Percentiles rank a stretch among this genome's conserved stretches.
Conservation (phyloP, 2,329 filamentous ascomycete species). For the Stachybotrys echinatus region DNA sequence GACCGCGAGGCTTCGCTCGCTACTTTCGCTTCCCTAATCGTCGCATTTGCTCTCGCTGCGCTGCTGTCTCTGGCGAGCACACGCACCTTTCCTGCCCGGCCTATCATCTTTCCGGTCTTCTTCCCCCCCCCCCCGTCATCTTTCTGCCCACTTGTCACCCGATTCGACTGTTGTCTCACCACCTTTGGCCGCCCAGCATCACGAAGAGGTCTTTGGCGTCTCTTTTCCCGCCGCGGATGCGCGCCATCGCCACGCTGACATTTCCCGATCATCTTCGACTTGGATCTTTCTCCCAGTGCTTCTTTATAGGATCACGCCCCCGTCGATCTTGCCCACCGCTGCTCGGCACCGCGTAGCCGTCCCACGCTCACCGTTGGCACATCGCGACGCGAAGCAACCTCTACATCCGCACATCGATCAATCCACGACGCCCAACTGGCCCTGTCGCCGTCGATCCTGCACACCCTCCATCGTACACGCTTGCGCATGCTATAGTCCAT, state of each 20-base stretch:
- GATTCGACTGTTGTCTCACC: constrained; percentile 2
- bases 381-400: constrained; percentile 1
- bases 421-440: not conserved
- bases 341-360: not conserved
- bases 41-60: not conserved
- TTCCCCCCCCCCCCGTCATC: not conserved
- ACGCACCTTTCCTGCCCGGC: not conserved
- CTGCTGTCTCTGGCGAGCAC: not conserved
- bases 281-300: not conserved
- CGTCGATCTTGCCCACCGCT: not conserved
- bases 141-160: constrained; percentile 1
- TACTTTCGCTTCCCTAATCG: not conserved
- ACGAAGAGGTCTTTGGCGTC: not conserved
- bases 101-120: not conserved
- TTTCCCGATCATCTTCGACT: not conserved
- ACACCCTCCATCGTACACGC: constrained; percentile 15
- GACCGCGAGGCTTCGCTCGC: not conserved
- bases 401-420: not conserved
- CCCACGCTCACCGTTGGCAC: not conserved
- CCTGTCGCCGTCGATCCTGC: constrained; percentile 3
- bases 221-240: not conserved
- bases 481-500: constrained; percentile 44
- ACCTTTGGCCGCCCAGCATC: not conserved
- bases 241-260: not conserved
- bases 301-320: no score